These are phyloP conservation scores for Tetracladium maxilliforme DNA, from an alignment of 2,329 filamentous ascomycete genomes.

Conservation along the genomic window DNA sequence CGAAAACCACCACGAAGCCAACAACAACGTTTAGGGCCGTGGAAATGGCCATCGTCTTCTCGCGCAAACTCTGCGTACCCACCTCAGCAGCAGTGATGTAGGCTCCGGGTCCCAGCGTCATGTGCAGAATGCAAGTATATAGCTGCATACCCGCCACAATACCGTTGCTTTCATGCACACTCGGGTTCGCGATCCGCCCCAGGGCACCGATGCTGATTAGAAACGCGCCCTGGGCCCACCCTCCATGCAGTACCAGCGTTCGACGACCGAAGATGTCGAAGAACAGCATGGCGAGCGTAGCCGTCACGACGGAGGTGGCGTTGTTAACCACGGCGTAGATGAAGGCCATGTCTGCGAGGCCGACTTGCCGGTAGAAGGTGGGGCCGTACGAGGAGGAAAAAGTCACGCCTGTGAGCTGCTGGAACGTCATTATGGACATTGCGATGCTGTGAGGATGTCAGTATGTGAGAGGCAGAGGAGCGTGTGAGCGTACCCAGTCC, in stretches of 20 bases:
- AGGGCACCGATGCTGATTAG: constrained; percentile 5
- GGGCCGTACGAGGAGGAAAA: constrained; percentile 4
- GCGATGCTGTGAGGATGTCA: no score
- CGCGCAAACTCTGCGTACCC: constrained; percentile 5
- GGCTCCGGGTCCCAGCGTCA: constrained; percentile 5
- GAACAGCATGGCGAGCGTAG: constrained; percentile 5
- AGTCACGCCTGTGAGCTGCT: constrained; percentile 4
- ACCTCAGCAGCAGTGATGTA: constrained; percentile 9
- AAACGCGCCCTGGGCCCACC: constrained; percentile 6
- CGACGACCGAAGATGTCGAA: constrained; percentile 6
- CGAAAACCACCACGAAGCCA: constrained; percentile 8
- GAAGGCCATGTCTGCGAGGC: constrained; percentile 3
- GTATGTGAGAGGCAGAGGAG: no score
- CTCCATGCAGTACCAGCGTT: constrained; percentile 5
- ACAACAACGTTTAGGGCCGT: constrained; percentile 9
- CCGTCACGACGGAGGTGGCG: constrained; percentile 6
- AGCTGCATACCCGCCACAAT: constrained; percentile 3
- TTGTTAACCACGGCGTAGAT: constrained; percentile 6
- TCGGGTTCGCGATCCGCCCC: constrained; percentile 2
- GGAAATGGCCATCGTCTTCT: constrained; percentile 9
- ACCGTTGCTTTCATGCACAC: constrained; percentile 1
- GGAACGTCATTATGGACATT: constrained; percentile 3
- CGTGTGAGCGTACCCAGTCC: no score
- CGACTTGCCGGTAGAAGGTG: constrained; percentile 3
- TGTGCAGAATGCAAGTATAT: constrained; percentile 5